phyloP scores from a whole-genome alignment of 106 monocot genomes.

The Dioscorea zingiberensis region DNA sequence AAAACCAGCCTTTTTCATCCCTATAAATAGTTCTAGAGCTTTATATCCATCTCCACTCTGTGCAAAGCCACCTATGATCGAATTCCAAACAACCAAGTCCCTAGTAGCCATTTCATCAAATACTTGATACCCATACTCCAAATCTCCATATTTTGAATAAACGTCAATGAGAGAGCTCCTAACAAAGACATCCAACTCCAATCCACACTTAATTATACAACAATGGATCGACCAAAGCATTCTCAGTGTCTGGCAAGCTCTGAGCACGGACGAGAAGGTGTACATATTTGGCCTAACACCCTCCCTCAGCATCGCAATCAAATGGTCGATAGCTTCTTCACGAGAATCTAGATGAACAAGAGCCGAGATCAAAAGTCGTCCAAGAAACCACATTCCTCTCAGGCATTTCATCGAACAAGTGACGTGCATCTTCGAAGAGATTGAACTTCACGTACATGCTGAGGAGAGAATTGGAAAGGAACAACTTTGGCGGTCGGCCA shows the following conservation, averaged over 20 bases:
- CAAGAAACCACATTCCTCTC: constrained; percentile 61
- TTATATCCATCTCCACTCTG: constrained; percentile 44
- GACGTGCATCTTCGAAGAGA: constrained; percentile 45
- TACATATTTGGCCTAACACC: constrained; percentile 68
- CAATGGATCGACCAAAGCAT: constrained; percentile 41
- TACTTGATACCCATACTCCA: constrained; percentile 36
- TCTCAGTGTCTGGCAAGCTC: constrained; percentile 23
- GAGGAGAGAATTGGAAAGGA: constrained; percentile 53
- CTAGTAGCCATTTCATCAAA: constrained; percentile 52
- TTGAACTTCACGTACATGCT: constrained; percentile 44
- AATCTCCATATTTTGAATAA: constrained; percentile 50
- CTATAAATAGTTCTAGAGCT: constrained; percentile 38
- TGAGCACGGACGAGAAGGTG: constrained; percentile 62
- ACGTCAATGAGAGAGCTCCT: constrained; percentile 64
- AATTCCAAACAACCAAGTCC: constrained; percentile 80
- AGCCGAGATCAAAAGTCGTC: constrained; percentile 68
- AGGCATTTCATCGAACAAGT: constrained; percentile 58
- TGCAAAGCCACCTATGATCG: constrained; percentile 66
- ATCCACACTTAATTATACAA: constrained; percentile 44
- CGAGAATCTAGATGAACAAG: constrained; percentile 5
- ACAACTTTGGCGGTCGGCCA: constrained; percentile 15
- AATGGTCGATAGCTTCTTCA: constrained; percentile 29
- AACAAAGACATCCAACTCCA: constrained; percentile 69
- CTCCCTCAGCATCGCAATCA: constrained; percentile 47
- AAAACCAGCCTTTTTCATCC: constrained; percentile 65